Conservation (phyloP, 2,329 filamentous ascomycete genomes). For the Cadophora sp. region DNA sequence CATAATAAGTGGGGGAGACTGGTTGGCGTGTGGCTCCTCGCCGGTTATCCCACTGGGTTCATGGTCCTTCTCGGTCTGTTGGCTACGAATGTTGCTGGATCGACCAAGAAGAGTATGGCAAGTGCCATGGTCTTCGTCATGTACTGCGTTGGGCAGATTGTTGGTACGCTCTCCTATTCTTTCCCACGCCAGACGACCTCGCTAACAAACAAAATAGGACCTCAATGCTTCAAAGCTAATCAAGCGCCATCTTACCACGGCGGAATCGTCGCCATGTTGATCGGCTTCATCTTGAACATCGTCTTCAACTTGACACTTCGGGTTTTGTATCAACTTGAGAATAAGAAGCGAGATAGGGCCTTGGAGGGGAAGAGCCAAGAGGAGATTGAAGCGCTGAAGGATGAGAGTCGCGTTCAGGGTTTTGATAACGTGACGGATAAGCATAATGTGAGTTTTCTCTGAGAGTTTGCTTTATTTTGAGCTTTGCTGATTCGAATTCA, state of each 20-base stretch:
- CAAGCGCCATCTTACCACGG: conserved; percentile 34
- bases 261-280: conserved; percentile 37
- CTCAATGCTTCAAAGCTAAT: conserved; percentile 30
- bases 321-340: conserved; percentile 32
- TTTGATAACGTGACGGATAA: conserved; percentile 50
- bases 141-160: conserved; percentile 39
- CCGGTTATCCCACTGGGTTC: conserved; percentile 43
- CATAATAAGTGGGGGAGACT: conserved; percentile 43
- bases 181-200: not conserved
- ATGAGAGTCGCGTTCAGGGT: conserved; percentile 44
- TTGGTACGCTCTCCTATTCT: conserved; percentile 20
- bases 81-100: conserved; percentile 70
- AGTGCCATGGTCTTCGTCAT: conserved; percentile 36
- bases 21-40: conserved; percentile 44
- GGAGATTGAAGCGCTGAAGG: conserved; percentile 43
- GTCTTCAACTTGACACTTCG: conserved; percentile 28
- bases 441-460: conserved; percentile 42
- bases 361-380: conserved; percentile 42
- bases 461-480: not conserved
- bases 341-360: conserved; percentile 31
- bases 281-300: conserved; percentile 32
- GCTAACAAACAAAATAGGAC: conserved; percentile 15
- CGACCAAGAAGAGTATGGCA: conserved; percentile 44
- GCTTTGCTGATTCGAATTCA: not conserved
- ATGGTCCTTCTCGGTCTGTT: conserved; percentile 51